Evolutionary conservation across 345 rosid species (phyloP).

Genomic region (Odontarrhena argentea): DNA sequence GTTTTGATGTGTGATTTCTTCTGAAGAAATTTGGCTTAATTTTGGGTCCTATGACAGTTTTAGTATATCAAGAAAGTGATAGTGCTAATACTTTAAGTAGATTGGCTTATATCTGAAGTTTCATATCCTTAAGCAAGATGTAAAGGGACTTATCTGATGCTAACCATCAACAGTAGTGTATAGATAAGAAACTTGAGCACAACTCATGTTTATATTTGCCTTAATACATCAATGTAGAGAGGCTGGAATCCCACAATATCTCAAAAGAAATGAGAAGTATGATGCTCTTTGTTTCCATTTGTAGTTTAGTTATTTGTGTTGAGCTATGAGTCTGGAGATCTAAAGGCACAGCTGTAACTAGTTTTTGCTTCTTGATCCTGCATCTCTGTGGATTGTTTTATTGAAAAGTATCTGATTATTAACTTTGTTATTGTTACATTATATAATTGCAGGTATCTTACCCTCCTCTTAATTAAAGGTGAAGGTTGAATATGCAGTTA

Average conservation of each 20-base stretch:
- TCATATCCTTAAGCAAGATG: slow-evolving; percentile 1
- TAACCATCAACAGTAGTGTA: not conserved
- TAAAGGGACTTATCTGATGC: not conserved
- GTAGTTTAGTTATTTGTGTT: slow-evolving; percentile 7
- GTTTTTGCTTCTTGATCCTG: not conserved
- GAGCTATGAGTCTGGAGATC: not conserved
- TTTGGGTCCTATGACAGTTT: slow-evolving; percentile 5
- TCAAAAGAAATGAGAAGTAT: not conserved
- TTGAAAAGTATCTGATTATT: not conserved
- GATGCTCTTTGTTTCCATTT: slow-evolving; percentile 15
- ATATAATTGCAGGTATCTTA: slow-evolving; percentile 30
- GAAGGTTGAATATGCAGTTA: slow-evolving; percentile 32
- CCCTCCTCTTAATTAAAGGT: slow-evolving; percentile 12
- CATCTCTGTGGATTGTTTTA: slow-evolving; percentile 10
- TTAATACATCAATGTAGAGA: not conserved
- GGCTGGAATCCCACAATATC: not conserved
- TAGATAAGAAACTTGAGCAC: not conserved
- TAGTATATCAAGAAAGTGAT: not conserved
- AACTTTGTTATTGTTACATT: not conserved
- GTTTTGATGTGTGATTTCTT: slow-evolving; percentile 1
- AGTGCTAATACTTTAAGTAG: not conserved
- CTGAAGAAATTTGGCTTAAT: slow-evolving; percentile 1
- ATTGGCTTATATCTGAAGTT: slow-evolving; percentile 2
- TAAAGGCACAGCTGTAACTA: not conserved
- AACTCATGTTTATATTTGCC: slow-evolving; percentile 6